Percentiles rank a stretch among this genome's conserved stretches.
phyloP scores from a whole-genome alignment of 148 eudicot genomes.

The Heliamphora exappendiculata region DNA sequence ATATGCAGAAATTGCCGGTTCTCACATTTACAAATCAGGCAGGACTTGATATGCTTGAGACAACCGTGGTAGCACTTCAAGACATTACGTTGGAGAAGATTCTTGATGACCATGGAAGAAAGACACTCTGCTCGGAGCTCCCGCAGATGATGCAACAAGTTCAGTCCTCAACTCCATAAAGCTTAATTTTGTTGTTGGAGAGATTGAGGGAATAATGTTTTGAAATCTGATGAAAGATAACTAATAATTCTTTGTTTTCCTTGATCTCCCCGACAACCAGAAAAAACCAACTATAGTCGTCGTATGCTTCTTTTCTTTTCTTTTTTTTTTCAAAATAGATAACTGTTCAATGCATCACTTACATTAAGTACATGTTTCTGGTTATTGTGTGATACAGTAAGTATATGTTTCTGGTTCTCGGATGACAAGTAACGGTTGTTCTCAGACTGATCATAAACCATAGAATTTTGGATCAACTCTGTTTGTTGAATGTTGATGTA shows the following conservation, averaged over 20 bases:
- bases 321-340: neutral
- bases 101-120: constrained; percentile 60
- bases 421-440: neutral
- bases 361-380: neutral
- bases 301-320: neutral
- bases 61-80: constrained; percentile 69
- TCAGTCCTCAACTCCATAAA: neutral
- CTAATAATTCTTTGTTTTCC: neutral
- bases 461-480: neutral
- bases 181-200: neutral
- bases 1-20: constrained; percentile 51
- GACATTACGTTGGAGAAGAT: constrained; percentile 63
- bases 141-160: constrained; percentile 69
- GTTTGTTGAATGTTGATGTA: no score
- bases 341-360: neutral
- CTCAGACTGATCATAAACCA: neutral
- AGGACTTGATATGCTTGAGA: constrained; percentile 75
- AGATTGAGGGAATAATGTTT: neutral
- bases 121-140: constrained; percentile 55
- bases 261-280: neutral
- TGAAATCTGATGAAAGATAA: neutral
- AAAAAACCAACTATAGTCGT: neutral
- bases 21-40: constrained; percentile 73
- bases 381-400: neutral
- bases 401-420: no score